Evolutionary conservation across 768 basidiomycete genomes (phyloP).

Genomic region (Lentinula aciculospora): DNA sequence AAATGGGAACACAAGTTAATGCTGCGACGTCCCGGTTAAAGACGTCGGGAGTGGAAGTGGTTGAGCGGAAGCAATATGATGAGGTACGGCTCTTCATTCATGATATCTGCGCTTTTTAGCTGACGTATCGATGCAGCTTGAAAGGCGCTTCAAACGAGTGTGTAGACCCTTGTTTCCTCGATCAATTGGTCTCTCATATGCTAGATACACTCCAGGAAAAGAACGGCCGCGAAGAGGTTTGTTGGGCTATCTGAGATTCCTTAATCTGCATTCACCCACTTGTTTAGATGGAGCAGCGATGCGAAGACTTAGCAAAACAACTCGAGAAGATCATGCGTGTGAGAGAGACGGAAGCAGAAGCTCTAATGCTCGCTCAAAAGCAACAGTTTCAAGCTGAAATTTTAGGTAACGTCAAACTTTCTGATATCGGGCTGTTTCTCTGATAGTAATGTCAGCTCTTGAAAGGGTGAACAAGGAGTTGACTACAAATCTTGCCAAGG

Average conservation of each 20-base stretch:
- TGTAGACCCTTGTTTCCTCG: not conserved
- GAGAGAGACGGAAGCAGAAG: conserved; percentile 63
- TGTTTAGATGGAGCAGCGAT: conserved; percentile 35
- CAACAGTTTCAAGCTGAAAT: conserved; percentile 46
- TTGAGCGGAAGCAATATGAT: not conserved
- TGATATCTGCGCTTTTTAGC: not conserved
- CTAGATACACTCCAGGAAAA: not conserved
- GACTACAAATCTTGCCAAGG: conserved; percentile 44
- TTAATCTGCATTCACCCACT: conserved; percentile 1
- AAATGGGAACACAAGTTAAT: not conserved
- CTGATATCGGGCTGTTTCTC: conserved; percentile 1
- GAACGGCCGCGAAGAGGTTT: conserved; percentile 10
- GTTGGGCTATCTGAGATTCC: not conserved
- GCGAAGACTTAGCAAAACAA: conserved; percentile 43
- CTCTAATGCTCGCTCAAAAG: conserved; percentile 40
- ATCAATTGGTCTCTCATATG: not conserved
- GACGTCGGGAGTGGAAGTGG: not conserved
- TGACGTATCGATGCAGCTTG: not conserved
- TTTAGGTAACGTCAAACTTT: conserved; percentile 34
- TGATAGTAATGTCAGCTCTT: conserved; percentile 38
- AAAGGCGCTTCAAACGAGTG: not conserved
- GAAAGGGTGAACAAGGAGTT: conserved; percentile 52
- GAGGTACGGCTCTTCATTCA: not conserved
- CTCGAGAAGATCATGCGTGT: conserved; percentile 54
- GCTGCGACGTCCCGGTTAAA: not conserved